A percentile compares a stretch with the other conserved stretches of the same genome.
Conservation (phyloP, 495 filamentous ascomycete species). For the Amphirosellinia nigrospora region DNA sequence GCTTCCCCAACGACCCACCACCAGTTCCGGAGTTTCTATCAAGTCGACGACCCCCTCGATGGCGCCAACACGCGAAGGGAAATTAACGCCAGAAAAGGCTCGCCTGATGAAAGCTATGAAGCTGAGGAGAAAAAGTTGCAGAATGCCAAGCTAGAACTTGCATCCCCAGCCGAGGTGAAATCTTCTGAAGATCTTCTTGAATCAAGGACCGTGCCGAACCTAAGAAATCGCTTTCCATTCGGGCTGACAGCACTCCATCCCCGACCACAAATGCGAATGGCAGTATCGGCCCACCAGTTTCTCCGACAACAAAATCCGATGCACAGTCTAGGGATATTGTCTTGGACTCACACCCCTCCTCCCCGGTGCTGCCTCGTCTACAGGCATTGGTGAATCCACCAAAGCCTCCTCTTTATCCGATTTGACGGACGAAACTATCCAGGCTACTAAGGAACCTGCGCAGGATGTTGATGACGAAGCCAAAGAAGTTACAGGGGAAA, state of each 20-base stretch:
- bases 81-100: slow-evolving; percentile 86
- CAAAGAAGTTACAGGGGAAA: slow-evolving; percentile 22
- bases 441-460: slow-evolving; percentile 33
- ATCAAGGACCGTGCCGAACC: slow-evolving; percentile 33
- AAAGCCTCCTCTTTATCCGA: slow-evolving; percentile 62
- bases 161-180: slow-evolving; percentile 17
- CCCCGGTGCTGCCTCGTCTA: slow-evolving; percentile 51
- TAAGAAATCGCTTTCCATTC: slow-evolving; percentile 25
- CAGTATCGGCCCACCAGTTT: slow-evolving; percentile 42
- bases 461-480: slow-evolving; percentile 26
- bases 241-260: slow-evolving; percentile 35
- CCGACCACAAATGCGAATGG: slow-evolving; percentile 50
- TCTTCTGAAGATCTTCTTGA: slow-evolving; percentile 25
- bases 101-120: slow-evolving; percentile 93
- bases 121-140: slow-evolving; percentile 79
- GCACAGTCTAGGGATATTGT: slow-evolving; percentile 42
- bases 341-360: slow-evolving; percentile 58
- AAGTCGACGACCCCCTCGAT: slow-evolving; percentile 49
- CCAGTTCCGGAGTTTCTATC: slow-evolving; percentile 59
- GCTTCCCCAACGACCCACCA: slow-evolving; percentile 50
- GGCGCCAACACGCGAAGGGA: slow-evolving; percentile 55
- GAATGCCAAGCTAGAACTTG: slow-evolving; percentile 41
- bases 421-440: slow-evolving; percentile 58
- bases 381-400: slow-evolving; percentile 59
- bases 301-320: slow-evolving; percentile 40